Evolutionary conservation across 83 land plant genomes (phyloP), one percentile per base, ranked within the genome.

Genomic region (Diphasiastrum complanatum): DNA sequence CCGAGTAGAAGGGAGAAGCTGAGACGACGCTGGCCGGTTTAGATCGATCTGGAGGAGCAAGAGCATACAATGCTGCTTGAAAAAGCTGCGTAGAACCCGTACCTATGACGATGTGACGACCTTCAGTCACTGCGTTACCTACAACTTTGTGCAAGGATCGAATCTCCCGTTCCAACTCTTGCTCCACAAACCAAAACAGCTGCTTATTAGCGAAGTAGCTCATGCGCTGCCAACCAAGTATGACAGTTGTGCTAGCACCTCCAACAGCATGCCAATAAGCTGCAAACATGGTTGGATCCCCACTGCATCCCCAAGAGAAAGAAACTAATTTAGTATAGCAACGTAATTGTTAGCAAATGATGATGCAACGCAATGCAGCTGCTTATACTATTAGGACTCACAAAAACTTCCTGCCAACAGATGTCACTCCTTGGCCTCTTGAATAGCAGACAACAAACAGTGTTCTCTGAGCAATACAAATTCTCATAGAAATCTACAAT

Each of bases 211-310:
- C 79, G 60, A 86, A 84, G 69, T 95, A 95, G 60, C 99, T 91
- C 75, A 89, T 76, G 5, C 71, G 68, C 53, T 89, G 79, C 81
- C 84, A 89, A 1, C 96, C 91, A 19, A 69, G 70, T 19, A 95
- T 82, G 36, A 76, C 74, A 19, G 82, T 63, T 3, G 76, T 52
- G 51, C 79, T 70, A 62, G 60, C 40, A 32, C 76, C 82, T 2
- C 81, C 83, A 27, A 63, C 67, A 4, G 36, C 32, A 30, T 48
- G 54, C 99, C 99, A 95, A 61, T 69, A 95, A 1, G 56, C 37
- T 61, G 83, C 92, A 52, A 70, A 89, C 85, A 89, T 76, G 10
- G 86, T 84, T 51, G 99, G 99, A 81, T 95, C 96, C 0, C 96
- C 96, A 61, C 99, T 95, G 97, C 76, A 75, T 45, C 25, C 43